These are phyloP conservation scores for Eucalyptus regnans DNA, from an alignment of 345 rosid species.

Conservation along the genomic window DNA sequence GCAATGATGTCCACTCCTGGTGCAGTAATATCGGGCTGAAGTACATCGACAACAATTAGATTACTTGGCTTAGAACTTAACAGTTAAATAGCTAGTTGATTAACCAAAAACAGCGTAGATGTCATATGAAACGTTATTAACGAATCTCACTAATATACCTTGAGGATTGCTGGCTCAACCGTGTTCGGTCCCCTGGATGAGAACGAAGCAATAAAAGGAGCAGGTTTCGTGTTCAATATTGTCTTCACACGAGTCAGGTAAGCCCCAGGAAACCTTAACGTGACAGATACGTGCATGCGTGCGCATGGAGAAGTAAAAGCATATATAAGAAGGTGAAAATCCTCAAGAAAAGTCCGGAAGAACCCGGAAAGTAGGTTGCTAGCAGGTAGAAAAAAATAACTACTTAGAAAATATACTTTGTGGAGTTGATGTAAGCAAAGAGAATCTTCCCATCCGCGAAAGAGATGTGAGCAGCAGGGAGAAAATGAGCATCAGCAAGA, in stretches of 20 bases:
- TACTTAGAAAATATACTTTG: slow-evolving; percentile 7
- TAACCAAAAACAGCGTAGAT: background rate
- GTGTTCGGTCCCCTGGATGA: slow-evolving; percentile 35
- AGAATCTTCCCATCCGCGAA: slow-evolving; percentile 36
- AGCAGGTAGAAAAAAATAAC: background rate
- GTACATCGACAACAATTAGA: background rate
- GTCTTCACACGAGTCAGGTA: slow-evolving; percentile 2
- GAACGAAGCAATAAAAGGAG: slow-evolving; percentile 30
- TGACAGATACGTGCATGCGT: background rate
- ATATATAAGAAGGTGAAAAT: background rate
- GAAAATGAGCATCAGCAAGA: slow-evolving; percentile 46
- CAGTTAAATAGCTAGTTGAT: background rate
- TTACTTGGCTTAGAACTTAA: background rate
- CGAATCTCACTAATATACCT: background rate
- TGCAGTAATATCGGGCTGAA: slow-evolving; percentile 26
- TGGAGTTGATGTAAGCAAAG: slow-evolving; percentile 26
- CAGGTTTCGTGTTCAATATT: background rate
- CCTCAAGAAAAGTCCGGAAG: background rate
- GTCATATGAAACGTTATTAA: background rate
- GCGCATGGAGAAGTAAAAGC: background rate
- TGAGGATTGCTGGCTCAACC: slow-evolving; percentile 14
- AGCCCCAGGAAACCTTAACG: slow-evolving; percentile 13
- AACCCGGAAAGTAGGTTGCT: background rate
- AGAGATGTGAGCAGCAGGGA: slow-evolving; percentile 48
- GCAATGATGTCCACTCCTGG: slow-evolving; percentile 28